Conservation (phyloP, 2,329 filamentous ascomycete species). For the Calonectria crousiana region DNA sequence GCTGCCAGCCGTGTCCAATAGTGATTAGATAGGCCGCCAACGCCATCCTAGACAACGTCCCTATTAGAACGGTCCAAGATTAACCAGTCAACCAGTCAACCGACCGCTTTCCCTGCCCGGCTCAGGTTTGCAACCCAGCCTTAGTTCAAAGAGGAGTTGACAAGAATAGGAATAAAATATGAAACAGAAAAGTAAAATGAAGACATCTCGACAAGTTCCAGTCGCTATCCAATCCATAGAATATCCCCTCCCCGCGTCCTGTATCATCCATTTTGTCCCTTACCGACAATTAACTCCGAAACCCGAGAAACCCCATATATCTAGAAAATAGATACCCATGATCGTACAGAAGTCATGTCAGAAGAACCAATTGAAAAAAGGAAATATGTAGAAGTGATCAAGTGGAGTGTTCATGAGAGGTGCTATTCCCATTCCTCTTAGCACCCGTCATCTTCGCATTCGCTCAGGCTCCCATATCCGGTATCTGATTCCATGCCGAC, state of each 20-base stretch:
- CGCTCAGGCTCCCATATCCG: constrained; percentile 70
- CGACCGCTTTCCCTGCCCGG: background rate
- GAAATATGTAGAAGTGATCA: constrained; percentile 26
- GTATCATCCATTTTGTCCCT: constrained; percentile 41
- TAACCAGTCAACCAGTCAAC: constrained; percentile 8
- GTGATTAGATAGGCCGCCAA: constrained; percentile 18
- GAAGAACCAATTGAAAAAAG: constrained; percentile 22
- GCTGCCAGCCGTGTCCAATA: constrained; percentile 2
- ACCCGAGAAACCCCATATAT: constrained; percentile 33
- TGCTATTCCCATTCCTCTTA: constrained; percentile 31
- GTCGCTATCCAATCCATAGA: constrained; percentile 28
- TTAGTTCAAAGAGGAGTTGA: background rate
- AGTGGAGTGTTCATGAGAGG: constrained; percentile 23
- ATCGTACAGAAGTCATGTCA: constrained; percentile 44
- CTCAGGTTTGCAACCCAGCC: background rate
- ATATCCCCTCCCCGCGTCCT: constrained; percentile 34
- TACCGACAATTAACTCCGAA: constrained; percentile 41
- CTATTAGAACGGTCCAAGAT: background rate
- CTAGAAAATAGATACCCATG: constrained; percentile 43
- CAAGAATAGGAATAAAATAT: constrained; percentile 8
- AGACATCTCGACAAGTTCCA: constrained; percentile 28
- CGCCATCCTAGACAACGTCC: background rate
- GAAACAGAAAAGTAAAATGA: constrained; percentile 27
- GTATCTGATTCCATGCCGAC: constrained; percentile 72
- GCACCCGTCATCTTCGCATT: constrained; percentile 54